Percentiles rank a stretch among this genome's conserved stretches.
Conservation (phyloP, 305 asterid genomes). For the Plantago rigida region DNA sequence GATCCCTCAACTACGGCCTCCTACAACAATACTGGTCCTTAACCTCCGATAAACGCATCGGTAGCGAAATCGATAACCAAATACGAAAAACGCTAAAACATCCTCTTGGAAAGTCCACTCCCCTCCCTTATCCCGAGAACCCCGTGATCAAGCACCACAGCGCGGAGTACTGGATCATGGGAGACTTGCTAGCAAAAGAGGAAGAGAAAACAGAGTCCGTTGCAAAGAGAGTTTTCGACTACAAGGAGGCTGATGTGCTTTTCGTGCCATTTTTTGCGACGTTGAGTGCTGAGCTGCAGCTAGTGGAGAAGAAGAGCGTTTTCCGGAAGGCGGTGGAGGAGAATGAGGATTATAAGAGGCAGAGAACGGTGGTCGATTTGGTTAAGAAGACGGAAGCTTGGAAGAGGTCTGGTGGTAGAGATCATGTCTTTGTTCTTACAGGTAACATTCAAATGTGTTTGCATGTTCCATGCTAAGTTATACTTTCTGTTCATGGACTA, state of each 20-base stretch:
- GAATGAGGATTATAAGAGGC: conserved; percentile 84
- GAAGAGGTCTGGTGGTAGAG: conserved; percentile 81
- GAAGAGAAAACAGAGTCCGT: conserved; percentile 44
- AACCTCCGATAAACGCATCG: conserved; percentile 52
- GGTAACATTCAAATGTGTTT: conserved; percentile 36
- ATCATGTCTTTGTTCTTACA: conserved; percentile 84
- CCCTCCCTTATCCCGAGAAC: conserved; percentile 66
- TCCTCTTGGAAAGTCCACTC: conserved; percentile 12
- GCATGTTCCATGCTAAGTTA: not conserved
- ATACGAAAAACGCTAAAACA: conserved; percentile 43
- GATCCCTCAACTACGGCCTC: conserved; percentile 86
- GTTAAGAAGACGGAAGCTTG: conserved; percentile 72
- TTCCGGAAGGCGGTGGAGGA: conserved; percentile 68
- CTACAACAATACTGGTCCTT: conserved; percentile 64
- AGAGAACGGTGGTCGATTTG: conserved; percentile 56
- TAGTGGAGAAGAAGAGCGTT: conserved; percentile 55
- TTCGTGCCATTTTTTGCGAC: conserved; percentile 90
- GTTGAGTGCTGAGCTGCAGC: conserved; percentile 83
- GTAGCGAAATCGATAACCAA: conserved; percentile 74
- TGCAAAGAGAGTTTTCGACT: conserved; percentile 51
- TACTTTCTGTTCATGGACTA: not conserved
- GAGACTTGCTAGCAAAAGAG: conserved; percentile 53
- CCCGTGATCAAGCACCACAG: conserved; percentile 86
- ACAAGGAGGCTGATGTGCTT: conserved; percentile 66
- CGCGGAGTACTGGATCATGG: conserved; percentile 94